These are phyloP conservation scores for Yamadazyma scolyti DNA, from an alignment of 805 yeast species.

Conservation along the genomic window DNA sequence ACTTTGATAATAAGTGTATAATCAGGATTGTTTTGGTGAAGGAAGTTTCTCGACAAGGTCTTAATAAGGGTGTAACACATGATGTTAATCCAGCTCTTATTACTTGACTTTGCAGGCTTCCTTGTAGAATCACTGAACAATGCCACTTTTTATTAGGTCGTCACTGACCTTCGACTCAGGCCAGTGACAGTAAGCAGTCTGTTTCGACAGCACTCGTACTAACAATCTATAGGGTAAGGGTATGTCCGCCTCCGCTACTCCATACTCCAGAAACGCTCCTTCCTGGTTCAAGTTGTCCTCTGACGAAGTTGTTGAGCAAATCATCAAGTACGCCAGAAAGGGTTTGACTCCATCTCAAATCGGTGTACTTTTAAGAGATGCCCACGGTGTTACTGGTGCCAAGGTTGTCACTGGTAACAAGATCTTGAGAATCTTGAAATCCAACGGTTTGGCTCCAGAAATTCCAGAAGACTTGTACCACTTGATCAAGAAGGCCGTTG, in stretches of 20 bases:
- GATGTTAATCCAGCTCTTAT: constrained; percentile 13
- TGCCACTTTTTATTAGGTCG: constrained; percentile 11
- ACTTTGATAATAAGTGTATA: constrained; percentile 6
- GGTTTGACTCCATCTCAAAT: constrained; percentile 99
- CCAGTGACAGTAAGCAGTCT: too few species aligned
- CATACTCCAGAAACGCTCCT: constrained; percentile 98
- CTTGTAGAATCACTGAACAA: constrained; percentile 9
- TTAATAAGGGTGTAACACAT: constrained; percentile 10
- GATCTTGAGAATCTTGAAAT: constrained; percentile 97
- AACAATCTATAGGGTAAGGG: constrained; percentile 81
- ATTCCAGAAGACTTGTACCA: constrained; percentile 99
- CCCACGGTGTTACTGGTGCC: constrained; percentile 99
- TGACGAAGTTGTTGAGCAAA: constrained; percentile 95
- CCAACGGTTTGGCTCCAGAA: constrained; percentile 99
- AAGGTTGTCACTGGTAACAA: constrained; percentile 98
- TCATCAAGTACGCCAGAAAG: constrained; percentile 99
- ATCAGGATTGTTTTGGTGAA: constrained; percentile 7
- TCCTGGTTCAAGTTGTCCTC: constrained; percentile 98
- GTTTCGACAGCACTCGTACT: constrained; percentile 7
- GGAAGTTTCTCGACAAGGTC: constrained; percentile 10
- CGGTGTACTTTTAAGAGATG: constrained; percentile 99
- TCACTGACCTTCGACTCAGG: too few species aligned
- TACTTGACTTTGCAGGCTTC: constrained; percentile 11
- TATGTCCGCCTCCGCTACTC: constrained; percentile 97
- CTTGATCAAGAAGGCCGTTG: constrained; percentile 98